Conservation (phyloP, 305 asterid genomes). For the Striga hermonthica region DNA sequence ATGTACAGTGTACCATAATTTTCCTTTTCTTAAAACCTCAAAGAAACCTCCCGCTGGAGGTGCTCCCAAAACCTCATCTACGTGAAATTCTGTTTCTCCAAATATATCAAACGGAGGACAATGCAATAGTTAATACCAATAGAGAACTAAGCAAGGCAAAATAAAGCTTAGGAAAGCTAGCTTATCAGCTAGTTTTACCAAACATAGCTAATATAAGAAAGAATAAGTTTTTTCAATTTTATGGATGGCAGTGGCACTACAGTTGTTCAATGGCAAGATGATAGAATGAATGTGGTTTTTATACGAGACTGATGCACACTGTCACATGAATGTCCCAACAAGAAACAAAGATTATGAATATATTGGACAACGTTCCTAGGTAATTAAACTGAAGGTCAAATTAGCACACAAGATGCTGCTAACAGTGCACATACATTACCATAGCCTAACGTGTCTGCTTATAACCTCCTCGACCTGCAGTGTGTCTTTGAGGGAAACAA, state of each 20-base stretch:
- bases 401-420: background rate
- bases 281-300: background rate
- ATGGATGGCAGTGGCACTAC: background rate
- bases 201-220: too few relatives aligned
- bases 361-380: background rate
- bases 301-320: background rate
- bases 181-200: too few relatives aligned
- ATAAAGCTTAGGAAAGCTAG: too few relatives aligned
- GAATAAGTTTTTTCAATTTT: background rate
- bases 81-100: too few relatives aligned
- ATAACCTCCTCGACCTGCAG: conserved; percentile 24
- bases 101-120: too few relatives aligned
- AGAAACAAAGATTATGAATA: background rate
- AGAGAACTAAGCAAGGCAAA: too few relatives aligned
- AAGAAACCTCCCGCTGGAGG: too few relatives aligned
- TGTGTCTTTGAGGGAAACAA: conserved; percentile 32
- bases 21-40: too few relatives aligned
- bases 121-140: too few relatives aligned
- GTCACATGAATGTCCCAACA: background rate
- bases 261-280: background rate
- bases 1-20: too few relatives aligned
- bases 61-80: too few relatives aligned
- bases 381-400: background rate
- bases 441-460: background rate
- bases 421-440: background rate